A percentile compares a stretch with the other conserved stretches of the same genome.
Evolutionary conservation across 257 asterid species (phyloP).

Genomic region (Ajuga chamaepitys): DNA sequence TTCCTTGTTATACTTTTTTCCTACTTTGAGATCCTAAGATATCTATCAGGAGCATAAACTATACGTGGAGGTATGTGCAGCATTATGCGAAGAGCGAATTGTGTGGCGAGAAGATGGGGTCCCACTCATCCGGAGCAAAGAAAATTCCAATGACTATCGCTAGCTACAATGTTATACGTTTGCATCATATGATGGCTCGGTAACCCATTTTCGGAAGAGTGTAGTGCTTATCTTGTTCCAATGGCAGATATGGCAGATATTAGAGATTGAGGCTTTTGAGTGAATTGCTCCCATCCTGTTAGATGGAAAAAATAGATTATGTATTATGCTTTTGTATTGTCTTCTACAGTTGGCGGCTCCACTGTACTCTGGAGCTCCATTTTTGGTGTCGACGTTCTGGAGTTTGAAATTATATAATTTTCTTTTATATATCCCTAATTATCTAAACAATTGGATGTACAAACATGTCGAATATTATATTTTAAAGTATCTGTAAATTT

Average conservation of each 20-base stretch:
- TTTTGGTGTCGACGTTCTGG: no score
- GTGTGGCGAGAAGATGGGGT: slow-evolving; percentile 76
- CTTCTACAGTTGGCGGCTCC: no score
- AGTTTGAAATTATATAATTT: no score
- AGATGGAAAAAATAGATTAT: not conserved
- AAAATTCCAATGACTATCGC: slow-evolving; percentile 29
- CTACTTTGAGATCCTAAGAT: not conserved
- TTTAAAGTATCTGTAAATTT: no score
- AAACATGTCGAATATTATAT: no score
- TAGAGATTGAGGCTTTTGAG: not conserved
- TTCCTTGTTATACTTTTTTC: not conserved
- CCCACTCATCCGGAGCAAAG: slow-evolving; percentile 60
- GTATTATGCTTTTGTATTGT: not conserved
- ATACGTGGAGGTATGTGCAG: slow-evolving; percentile 52
- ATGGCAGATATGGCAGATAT: not conserved
- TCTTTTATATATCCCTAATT: no score
- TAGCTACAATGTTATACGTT: slow-evolving; percentile 2
- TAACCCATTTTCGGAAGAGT: not conserved
- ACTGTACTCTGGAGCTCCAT: no score
- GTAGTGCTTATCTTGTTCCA: not conserved
- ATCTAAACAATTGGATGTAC: no score
- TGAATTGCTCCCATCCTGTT: not conserved
- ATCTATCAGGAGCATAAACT: slow-evolving; percentile 58
- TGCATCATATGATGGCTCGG: not conserved
- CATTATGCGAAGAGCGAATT: slow-evolving; percentile 66